Evolutionary conservation across 2,329 filamentous ascomycete species (phyloP), one percentile per base, ranked within the genome.

Genomic region (Dryadomyces quercivorus): DNA sequence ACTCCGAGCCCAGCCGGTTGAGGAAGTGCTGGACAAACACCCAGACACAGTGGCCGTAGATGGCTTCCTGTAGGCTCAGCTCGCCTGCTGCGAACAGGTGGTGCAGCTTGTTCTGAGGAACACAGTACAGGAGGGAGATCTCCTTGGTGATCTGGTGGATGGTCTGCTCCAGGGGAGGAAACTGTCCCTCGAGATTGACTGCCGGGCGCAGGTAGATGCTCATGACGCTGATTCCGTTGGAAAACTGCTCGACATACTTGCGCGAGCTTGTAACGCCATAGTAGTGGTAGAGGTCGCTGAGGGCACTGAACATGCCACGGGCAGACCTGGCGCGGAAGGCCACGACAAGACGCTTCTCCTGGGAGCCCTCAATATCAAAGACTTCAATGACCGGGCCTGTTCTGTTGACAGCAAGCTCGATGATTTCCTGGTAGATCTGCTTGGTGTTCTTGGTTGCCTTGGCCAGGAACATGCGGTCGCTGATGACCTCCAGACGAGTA

Each of bases 91-190:
- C 87, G 69, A 98, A 98, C 62, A 95, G 81, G 56, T 78, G 75
- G 71, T 96, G 92, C 69, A 98, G 89, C 71, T 91, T 93, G 77
- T 95, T 98, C 70, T 95, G 92, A 15, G 93, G 93, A 61, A 98
- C 86, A 69, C 93, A 98, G 81, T 97, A 98, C 18, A 98, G 77
- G 56, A 98, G 80, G 1, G 93, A 97, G 51, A 95, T 85, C 70
- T 98, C 93, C 78, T 97, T 97, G 75, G 93, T 95, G 74, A 98
- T 96, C 72, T 98, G 93, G 71, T 96, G 88, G 61, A 98, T 95
- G 2, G 92, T 93, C 62, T 92, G 86, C 64, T 96, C 89, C 61
- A 97, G 89, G 0, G 90, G 85, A 43, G 92, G 91, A 66, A 74
- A 72, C 45, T 77, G 70, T 42, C 57, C 55, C 2, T 80, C 72